phyloP scores from a whole-genome alignment of 2,329 filamentous ascomycete species.

The Alternaria ventricosa region DNA sequence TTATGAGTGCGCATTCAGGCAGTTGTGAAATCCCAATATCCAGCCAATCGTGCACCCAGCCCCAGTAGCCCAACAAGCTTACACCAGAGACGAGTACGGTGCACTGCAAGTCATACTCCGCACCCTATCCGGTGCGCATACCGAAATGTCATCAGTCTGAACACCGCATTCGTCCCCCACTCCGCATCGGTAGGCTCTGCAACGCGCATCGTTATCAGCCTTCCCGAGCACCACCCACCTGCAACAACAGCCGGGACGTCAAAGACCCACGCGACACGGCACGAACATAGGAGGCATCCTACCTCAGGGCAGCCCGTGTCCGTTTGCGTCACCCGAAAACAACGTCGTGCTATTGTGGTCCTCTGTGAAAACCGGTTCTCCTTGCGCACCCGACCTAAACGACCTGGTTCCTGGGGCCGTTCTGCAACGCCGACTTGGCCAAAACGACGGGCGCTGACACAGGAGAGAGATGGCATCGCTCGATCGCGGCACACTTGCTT shows the following conservation, averaged over 20 bases:
- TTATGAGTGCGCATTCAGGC: constrained; percentile 17
- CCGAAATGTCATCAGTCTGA: constrained; percentile 7
- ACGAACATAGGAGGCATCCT: constrained; percentile 2
- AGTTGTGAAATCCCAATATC: constrained; percentile 12
- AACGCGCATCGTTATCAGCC: constrained; percentile 5
- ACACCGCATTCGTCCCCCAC: constrained; percentile 1
- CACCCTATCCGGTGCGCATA: constrained; percentile 13
- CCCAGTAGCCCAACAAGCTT: constrained; percentile 2
- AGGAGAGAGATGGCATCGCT: constrained; percentile 5
- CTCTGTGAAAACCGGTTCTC: constrained; percentile 14
- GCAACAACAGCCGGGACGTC: constrained; percentile 16
- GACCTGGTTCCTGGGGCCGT: constrained; percentile 3
- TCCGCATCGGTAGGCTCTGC: not conserved
- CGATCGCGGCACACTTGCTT: constrained; percentile 6
- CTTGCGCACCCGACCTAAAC: constrained; percentile 10
- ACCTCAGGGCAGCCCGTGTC: constrained; percentile 6
- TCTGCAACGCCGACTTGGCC: constrained; percentile 4
- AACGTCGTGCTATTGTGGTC: constrained; percentile 12
- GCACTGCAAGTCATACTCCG: constrained; percentile 24
- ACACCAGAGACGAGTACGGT: constrained; percentile 2
- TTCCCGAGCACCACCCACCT: not conserved
- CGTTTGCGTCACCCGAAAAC: constrained; percentile 10
- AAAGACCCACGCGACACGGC: constrained; percentile 25
- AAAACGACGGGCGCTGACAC: not conserved
- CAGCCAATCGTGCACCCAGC: constrained; percentile 8